phyloP scores from a whole-genome alignment of 2,329 filamentous ascomycete species.

The Cladophialophora psammophila region DNA sequence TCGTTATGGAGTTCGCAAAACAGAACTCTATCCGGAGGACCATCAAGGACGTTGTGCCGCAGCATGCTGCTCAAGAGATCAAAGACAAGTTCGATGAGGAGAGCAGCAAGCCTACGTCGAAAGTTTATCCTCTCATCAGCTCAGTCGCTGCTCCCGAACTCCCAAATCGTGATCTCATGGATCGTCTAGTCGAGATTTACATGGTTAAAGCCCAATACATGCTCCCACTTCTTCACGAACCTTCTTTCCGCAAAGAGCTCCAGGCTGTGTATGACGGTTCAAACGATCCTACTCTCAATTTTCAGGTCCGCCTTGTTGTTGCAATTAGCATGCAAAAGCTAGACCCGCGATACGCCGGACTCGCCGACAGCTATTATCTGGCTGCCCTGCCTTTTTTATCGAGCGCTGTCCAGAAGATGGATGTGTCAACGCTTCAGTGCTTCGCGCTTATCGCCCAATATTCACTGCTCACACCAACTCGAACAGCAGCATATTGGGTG shows the following conservation, averaged over 20 bases:
- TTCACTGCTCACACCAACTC: constrained; percentile 87
- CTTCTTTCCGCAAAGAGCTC: constrained; percentile 75
- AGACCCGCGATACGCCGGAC: constrained; percentile 84
- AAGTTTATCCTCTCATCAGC: constrained; percentile 90
- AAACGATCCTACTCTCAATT: constrained; percentile 82
- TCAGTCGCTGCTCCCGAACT: constrained; percentile 78
- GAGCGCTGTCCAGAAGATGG: constrained; percentile 82
- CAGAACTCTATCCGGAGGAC: constrained; percentile 88
- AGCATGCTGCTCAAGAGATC: constrained; percentile 70
- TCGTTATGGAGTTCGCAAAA: constrained; percentile 97
- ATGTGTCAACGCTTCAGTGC: constrained; percentile 88
- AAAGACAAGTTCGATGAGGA: constrained; percentile 73
- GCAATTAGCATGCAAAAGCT: constrained; percentile 95
- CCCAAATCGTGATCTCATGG: constrained; percentile 75
- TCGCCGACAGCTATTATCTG: constrained; percentile 94
- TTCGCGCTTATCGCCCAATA: constrained; percentile 88
- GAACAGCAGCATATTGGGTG: constrained; percentile 92
- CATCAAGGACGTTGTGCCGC: constrained; percentile 90
- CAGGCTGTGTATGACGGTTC: constrained; percentile 81
- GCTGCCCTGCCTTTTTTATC: constrained; percentile 87
- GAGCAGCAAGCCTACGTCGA: constrained; percentile 71
- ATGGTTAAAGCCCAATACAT: constrained; percentile 89
- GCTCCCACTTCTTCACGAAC: constrained; percentile 86
- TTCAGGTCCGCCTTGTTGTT: constrained; percentile 87
- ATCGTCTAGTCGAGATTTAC: constrained; percentile 83